Conservation (phyloP, 495 filamentous ascomycete species). For the Xylaria castorea region DNA sequence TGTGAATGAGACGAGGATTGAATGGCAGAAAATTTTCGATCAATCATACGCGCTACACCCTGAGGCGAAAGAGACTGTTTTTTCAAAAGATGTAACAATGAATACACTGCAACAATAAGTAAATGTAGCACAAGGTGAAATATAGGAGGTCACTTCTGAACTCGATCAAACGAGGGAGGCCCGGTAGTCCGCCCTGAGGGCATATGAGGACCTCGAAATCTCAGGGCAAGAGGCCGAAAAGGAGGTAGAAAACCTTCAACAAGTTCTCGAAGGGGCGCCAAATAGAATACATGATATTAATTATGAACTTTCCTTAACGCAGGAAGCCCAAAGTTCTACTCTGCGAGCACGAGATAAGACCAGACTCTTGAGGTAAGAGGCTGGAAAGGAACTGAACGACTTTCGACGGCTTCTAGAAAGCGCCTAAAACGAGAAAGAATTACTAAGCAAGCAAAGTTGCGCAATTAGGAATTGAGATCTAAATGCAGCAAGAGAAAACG, state of each 20-base stretch:
- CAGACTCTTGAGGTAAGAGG: background rate
- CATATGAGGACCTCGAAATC: background rate
- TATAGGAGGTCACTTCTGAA: background rate
- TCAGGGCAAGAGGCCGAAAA: background rate
- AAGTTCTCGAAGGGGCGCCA: background rate
- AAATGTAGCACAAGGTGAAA: background rate
- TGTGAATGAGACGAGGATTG: background rate
- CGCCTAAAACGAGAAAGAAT: background rate
- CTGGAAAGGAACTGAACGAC: background rate
- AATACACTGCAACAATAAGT: background rate
- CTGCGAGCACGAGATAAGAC: background rate
- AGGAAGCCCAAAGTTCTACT: background rate
- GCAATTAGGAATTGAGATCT: background rate
- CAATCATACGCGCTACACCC: background rate
- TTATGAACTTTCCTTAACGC: background rate
- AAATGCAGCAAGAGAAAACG: background rate
- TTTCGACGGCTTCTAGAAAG: background rate
- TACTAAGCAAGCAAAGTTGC: background rate
- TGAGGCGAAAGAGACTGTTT: background rate
- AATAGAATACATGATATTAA: background rate
- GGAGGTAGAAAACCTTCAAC: background rate
- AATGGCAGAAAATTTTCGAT: constrained; percentile 4
- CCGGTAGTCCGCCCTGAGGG: background rate
- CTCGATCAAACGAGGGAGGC: background rate
- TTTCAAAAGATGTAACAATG: background rate